Evolutionary conservation across 495 filamentous ascomycete genomes (phyloP), one percentile per base, ranked within the genome.

Genomic region (Wilcoxina mikolae): DNA sequence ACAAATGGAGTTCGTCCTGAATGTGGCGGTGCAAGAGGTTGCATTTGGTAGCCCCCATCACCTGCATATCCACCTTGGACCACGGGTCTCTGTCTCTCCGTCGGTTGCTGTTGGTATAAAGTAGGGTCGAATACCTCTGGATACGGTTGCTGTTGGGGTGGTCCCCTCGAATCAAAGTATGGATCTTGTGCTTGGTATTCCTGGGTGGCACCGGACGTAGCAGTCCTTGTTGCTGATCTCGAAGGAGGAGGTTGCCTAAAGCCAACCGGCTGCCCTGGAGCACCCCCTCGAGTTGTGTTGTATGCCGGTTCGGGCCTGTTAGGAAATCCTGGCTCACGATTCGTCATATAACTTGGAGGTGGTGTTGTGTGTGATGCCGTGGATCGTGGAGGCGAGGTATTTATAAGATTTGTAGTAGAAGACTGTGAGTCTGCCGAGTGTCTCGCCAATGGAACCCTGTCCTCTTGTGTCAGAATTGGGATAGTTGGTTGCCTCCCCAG

Each of bases 401-500:
- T n/a, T 4, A 50, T 50, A 1, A 50, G 47, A 17, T 50, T 50
- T 1, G 47, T 17, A 27, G 10, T 25, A 11, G 47, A 50, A n/a
- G 22, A 25, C 23, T 11, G 28, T 26, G 29, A 17, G 20, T 22
- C 25, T 24, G 28, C 29, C 11, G 25, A 29, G 9, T 29, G 27
- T 39, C 35, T 46, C 23, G 24, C 12, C 9, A 46, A 2, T 12
- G 43, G 43, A 15, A 3, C 22, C 24, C 1, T 15, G 17, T 46
- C 23, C 43, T 12, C 12, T 3, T 46, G 17, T n/a, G 49, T 18
- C 1, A 85, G 53, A 4, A 76, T 73, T 4, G 84, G 84, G 24
- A 89, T 56, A 0, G 83, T 87, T 3, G 87, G 83, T 60, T 78
- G 76, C 47, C 78, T 56, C 3, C 73, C 76, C 42, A 73, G 60